These are phyloP conservation scores for Pythium diclinum DNA, from an alignment of 352 stramenopile species.

Conservation along the genomic window DNA sequence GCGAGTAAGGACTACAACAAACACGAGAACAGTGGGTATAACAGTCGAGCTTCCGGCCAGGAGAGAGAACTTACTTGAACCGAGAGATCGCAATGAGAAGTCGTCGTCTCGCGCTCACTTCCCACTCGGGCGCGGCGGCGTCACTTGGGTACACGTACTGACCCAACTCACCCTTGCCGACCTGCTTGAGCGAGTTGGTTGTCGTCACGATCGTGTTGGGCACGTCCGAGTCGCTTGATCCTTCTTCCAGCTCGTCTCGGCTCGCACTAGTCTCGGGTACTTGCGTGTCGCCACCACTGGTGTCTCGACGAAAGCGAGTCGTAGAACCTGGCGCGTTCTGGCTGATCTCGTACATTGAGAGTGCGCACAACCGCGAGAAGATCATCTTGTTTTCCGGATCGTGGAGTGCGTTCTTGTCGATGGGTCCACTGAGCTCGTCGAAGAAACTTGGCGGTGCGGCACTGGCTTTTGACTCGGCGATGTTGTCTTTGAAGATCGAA, in stretches of 20 bases:
- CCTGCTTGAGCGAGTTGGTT: conserved; percentile 51
- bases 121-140: conserved; percentile 49
- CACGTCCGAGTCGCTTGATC: background rate
- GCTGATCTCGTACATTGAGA: conserved; percentile 43
- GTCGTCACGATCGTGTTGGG: background rate
- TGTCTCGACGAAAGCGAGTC: background rate
- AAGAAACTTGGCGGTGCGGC: conserved; percentile 27
- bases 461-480: background rate
- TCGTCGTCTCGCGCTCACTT: conserved; percentile 49
- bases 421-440: conserved; percentile 42
- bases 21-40: background rate
- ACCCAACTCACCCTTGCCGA: conserved; percentile 54
- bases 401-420: conserved; percentile 39
- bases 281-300: background rate
- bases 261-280: background rate
- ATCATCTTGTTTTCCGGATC: conserved; percentile 66
- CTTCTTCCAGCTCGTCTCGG: conserved; percentile 4
- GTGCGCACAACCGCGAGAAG: conserved; percentile 48
- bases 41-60: background rate
- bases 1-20: conserved; percentile 54
- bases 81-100: conserved; percentile 66
- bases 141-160: conserved; percentile 74
- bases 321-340: background rate
- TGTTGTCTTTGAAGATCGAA: background rate
- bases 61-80: conserved; percentile 49